Percentiles rank a stretch among this genome's conserved stretches.
Conservation (phyloP, 148 eudicot genomes). For the Cornus kousa region DNA sequence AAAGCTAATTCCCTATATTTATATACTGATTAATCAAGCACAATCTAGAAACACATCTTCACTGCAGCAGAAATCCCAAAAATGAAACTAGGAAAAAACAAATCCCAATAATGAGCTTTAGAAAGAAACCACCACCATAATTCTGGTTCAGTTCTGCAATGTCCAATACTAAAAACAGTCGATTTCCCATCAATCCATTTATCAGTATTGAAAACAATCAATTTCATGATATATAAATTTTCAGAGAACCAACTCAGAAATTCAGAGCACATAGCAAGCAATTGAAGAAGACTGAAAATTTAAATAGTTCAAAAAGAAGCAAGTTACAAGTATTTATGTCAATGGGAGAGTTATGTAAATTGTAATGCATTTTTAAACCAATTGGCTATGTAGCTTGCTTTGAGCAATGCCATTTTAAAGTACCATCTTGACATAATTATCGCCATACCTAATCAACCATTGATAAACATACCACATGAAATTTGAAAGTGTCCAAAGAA, state of each 20-base stretch:
- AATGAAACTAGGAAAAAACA: not conserved
- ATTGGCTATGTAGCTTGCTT: not conserved
- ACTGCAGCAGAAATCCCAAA: not conserved
- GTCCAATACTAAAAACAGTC: not conserved
- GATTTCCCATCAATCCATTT: not conserved
- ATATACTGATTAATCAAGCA: not conserved
- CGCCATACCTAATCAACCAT: not conserved
- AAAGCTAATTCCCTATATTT: not conserved
- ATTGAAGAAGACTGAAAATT: not conserved
- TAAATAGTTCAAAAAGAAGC: too few relatives aligned
- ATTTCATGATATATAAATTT: not conserved
- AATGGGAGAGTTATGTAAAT: not conserved
- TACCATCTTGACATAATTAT: not conserved
- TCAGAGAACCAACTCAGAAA: not conserved
- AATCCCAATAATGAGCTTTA: not conserved
- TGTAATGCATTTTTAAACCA: not conserved
- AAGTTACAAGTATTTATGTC: not conserved
- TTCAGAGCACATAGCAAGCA: not conserved
- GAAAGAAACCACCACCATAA: not conserved
- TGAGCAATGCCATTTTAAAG: not conserved
- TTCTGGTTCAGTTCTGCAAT: not conserved
- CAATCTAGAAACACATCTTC: not conserved
- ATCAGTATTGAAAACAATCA: not conserved
- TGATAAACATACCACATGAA: not conserved
- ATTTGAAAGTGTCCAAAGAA: not conserved